Evolutionary conservation across 2,329 filamentous ascomycete species (phyloP).

Genomic region (Dryadomyces quercus-mongolicae): DNA sequence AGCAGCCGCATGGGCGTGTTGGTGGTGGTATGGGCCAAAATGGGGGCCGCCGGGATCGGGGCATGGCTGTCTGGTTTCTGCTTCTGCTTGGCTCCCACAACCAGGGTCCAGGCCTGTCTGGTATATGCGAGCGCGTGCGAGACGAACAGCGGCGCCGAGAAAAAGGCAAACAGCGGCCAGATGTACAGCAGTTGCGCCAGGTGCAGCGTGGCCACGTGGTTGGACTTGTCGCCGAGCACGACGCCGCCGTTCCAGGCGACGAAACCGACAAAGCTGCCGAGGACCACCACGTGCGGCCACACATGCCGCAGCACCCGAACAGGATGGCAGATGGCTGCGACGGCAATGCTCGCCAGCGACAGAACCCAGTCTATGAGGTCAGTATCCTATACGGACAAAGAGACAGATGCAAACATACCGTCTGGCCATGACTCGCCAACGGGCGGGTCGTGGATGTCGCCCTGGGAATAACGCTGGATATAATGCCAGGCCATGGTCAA

Average conservation of each 20-base stretch:
- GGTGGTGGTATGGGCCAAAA: not conserved
- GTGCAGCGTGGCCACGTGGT: slow-evolving; percentile 83
- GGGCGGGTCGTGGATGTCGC: slow-evolving; percentile 43
- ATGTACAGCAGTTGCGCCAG: slow-evolving; percentile 90
- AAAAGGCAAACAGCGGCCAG: slow-evolving; percentile 82
- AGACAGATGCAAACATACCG: slow-evolving; percentile 26
- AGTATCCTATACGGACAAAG: no score
- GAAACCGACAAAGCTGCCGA: slow-evolving; percentile 60
- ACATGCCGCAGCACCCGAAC: slow-evolving; percentile 31
- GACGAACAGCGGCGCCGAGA: slow-evolving; percentile 68
- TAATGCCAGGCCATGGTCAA: slow-evolving; percentile 25
- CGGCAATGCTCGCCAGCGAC: slow-evolving; percentile 49
- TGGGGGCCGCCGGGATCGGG: not conserved
- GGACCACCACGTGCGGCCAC: slow-evolving; percentile 49
- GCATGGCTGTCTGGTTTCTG: not conserved
- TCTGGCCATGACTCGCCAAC: slow-evolving; percentile 34
- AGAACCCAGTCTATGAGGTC: slow-evolving; percentile 35
- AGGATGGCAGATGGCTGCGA: slow-evolving; percentile 42
- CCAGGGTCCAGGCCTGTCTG: no score
- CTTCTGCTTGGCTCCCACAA: not conserved
- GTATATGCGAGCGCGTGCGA: not conserved
- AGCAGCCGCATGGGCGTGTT: slow-evolving; percentile 5
- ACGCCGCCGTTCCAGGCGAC: slow-evolving; percentile 83
- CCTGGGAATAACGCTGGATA: slow-evolving; percentile 30
- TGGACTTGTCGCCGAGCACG: slow-evolving; percentile 88